Percentiles rank a stretch among this genome's conserved stretches.
Evolutionary conservation across 305 asterid genomes (phyloP).

Genomic region (Fraxinus dipetala): DNA sequence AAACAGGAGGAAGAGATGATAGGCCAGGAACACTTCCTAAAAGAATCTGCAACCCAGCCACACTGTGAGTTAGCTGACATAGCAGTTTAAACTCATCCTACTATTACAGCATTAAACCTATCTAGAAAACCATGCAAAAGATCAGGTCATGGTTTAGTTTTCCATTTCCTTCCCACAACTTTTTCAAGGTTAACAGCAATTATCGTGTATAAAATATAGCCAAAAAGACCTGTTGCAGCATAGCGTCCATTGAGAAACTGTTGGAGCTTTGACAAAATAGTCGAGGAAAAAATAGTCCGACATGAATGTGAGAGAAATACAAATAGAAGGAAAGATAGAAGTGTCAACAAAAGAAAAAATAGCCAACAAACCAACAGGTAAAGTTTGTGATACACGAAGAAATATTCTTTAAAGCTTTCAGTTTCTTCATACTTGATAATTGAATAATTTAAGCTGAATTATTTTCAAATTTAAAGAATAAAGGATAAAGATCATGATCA

Average conservation of each 20-base stretch:
- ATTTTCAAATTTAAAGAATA: background rate
- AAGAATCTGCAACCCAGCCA: conserved; percentile 11
- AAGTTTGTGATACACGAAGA: background rate
- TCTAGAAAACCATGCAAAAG: conserved; percentile 3
- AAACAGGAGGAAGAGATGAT: conserved; percentile 8
- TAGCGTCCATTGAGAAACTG: background rate
- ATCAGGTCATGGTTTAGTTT: background rate
- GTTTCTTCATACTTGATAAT: background rate
- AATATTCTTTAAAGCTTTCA: background rate
- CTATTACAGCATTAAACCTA: background rate
- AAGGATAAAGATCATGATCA: background rate
- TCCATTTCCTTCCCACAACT: conserved; percentile 11
- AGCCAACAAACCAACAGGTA: background rate
- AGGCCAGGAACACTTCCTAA: background rate
- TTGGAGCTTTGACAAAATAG: background rate
- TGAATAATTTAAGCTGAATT: background rate
- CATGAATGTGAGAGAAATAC: background rate
- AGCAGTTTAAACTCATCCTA: conserved; percentile 9
- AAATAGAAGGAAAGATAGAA: background rate
- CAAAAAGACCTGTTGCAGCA: background rate
- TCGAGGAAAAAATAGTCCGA: background rate
- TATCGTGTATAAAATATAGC: background rate
- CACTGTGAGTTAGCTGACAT: conserved; percentile 4
- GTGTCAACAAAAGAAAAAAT: background rate
- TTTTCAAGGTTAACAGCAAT: conserved; percentile 3